phyloP scores from a whole-genome alignment of 345 rosid species.

The Salix dunnii region DNA sequence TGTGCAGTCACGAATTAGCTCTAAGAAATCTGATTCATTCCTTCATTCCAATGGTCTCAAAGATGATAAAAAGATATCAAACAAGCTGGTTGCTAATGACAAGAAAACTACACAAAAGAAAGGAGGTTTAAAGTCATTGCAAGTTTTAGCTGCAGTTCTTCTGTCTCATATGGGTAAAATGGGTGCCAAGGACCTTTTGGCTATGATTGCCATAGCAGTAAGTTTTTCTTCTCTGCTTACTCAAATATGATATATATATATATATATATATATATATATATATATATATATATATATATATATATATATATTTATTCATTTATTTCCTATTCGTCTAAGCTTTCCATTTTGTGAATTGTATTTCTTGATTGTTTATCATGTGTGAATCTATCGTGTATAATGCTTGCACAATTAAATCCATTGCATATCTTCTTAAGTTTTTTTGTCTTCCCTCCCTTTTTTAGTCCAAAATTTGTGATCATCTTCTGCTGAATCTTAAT shows the following conservation, averaged over 20 bases:
- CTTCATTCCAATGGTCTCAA: slow-evolving; percentile 46
- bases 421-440: neutral
- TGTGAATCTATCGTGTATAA: neutral
- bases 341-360: neutral
- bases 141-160: slow-evolving; percentile 69
- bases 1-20: slow-evolving; percentile 49
- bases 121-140: slow-evolving; percentile 73
- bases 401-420: neutral
- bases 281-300: too few species aligned
- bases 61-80: slow-evolving; percentile 40
- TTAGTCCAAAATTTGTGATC: neutral
- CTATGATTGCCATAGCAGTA: slow-evolving; percentile 75
- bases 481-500: neutral
- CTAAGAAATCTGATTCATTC: slow-evolving; percentile 37
- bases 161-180: slow-evolving; percentile 75
- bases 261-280: too few species aligned
- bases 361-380: neutral
- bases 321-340: neutral
- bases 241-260: neutral
- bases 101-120: slow-evolving; percentile 46
- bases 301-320: too few species aligned
- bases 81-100: slow-evolving; percentile 28
- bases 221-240: slow-evolving; percentile 20
- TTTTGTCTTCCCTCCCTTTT: neutral
- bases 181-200: slow-evolving; percentile 83